phyloP scores from a whole-genome alignment of 2,329 filamentous ascomycete genomes.

The Exophiala lecanii-corni region DNA sequence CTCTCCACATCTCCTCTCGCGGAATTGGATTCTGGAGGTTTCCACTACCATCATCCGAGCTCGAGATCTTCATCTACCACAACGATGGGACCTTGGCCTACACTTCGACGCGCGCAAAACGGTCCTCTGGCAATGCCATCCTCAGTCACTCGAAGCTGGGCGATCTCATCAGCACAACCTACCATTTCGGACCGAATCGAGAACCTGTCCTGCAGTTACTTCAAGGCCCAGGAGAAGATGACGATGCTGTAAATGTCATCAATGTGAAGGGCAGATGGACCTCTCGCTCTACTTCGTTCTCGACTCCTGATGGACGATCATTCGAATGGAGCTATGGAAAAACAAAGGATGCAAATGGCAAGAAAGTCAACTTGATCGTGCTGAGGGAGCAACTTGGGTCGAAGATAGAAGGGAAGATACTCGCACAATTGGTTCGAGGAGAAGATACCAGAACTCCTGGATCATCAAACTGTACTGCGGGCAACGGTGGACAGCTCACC shows the following conservation, averaged over 20 bases:
- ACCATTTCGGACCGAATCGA: slow-evolving; percentile 53
- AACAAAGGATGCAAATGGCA: slow-evolving; percentile 35
- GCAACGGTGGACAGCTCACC: slow-evolving; percentile 46
- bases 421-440: slow-evolving; percentile 40
- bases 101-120: slow-evolving; percentile 47
- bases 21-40: slow-evolving; percentile 31
- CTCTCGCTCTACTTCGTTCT: slow-evolving; percentile 46
- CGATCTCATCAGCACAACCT: slow-evolving; percentile 49
- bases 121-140: slow-evolving; percentile 48
- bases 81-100: slow-evolving; percentile 43
- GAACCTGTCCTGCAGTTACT: slow-evolving; percentile 46
- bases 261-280: slow-evolving; percentile 39
- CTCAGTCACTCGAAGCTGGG: slow-evolving; percentile 37
- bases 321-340: slow-evolving; percentile 56
- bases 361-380: slow-evolving; percentile 29
- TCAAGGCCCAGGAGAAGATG: slow-evolving; percentile 26
- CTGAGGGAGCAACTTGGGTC: slow-evolving; percentile 22
- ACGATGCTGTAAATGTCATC: slow-evolving; percentile 27
- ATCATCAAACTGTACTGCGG: slow-evolving; percentile 34
- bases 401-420: slow-evolving; percentile 15
- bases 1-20: slow-evolving; percentile 27
- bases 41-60: slow-evolving; percentile 36
- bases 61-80: slow-evolving; percentile 34
- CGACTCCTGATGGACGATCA: slow-evolving; percentile 43
- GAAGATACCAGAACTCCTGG: slow-evolving; percentile 38